phyloP scores from a whole-genome alignment of 2,329 filamentous ascomycete species.

The Cercospora brassicicola region DNA sequence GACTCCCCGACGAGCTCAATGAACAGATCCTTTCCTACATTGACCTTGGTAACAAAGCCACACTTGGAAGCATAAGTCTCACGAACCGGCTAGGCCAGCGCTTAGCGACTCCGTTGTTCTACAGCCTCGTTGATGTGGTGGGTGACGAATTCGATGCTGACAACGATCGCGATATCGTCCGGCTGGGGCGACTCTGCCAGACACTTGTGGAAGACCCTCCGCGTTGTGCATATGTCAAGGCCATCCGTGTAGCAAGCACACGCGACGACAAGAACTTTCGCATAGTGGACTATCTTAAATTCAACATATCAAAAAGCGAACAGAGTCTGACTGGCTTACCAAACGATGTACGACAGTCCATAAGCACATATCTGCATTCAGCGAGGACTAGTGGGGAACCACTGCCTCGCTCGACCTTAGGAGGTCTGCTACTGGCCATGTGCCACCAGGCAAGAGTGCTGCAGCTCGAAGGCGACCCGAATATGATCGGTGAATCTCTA shows the following conservation, averaged over 20 bases:
- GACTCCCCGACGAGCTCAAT: constrained; percentile 11
- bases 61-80: neutral
- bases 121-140: neutral
- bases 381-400: neutral
- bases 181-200: neutral
- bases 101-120: neutral
- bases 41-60: neutral
- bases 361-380: neutral
- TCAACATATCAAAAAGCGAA: neutral
- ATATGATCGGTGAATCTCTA: neutral
- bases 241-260: neutral
- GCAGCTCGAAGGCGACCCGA: neutral
- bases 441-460: neutral
- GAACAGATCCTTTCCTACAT: neutral
- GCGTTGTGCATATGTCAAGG: neutral
- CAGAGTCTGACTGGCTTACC: neutral
- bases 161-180: neutral
- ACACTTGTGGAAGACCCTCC: neutral
- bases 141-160: neutral
- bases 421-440: neutral
- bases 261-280: neutral
- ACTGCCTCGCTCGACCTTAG: neutral
- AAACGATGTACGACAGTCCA: neutral
- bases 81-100: neutral
- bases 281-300: neutral